Conservation (phyloP, 2,329 filamentous ascomycete genomes). For the Trichoderma koningiopsis region DNA sequence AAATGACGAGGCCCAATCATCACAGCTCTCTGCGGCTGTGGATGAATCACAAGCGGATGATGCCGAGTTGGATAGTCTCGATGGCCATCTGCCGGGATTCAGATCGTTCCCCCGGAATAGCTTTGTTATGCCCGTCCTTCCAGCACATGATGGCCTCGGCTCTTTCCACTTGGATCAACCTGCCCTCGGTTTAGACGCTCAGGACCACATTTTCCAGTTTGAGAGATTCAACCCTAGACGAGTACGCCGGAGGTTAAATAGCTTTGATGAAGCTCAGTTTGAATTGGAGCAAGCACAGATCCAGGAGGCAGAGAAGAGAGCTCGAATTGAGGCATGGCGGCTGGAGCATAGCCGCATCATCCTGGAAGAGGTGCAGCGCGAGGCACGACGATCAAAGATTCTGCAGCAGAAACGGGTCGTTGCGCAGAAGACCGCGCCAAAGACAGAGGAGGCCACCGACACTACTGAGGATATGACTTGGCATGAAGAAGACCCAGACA, state of each 20-base stretch:
- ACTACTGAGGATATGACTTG: conserved; percentile 50
- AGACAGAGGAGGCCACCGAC: not conserved
- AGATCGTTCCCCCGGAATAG: conserved; percentile 56
- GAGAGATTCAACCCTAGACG: conserved; percentile 79
- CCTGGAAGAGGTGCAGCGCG: conserved; percentile 84
- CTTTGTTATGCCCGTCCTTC: conserved; percentile 72
- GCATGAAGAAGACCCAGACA: conserved; percentile 43
- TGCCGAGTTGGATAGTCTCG: conserved; percentile 85
- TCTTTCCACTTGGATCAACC: conserved; percentile 71
- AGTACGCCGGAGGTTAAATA: conserved; percentile 57
- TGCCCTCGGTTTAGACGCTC: conserved; percentile 58
- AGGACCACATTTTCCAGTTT: conserved; percentile 87
- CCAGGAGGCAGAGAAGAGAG: conserved; percentile 72
- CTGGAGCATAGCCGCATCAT: conserved; percentile 86
- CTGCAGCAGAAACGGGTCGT: conserved; percentile 62
- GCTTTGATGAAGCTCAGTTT: conserved; percentile 53
- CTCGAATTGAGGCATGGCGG: conserved; percentile 88
- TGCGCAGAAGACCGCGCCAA: conserved; percentile 40
- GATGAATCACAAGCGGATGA: conserved; percentile 60
- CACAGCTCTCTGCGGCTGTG: conserved; percentile 42
- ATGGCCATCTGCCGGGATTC: conserved; percentile 89
- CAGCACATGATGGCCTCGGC: conserved; percentile 87
- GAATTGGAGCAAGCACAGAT: conserved; percentile 57
- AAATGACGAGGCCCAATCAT: conserved; percentile 46
- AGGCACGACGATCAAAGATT: conserved; percentile 61